Conservation (phyloP, 129 eudicot genomes). For the Daucus carota region DH1_v3.0 NC_030389.2:30033501-30034000, state of each 20-base stretch:
- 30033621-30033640: slow-evolving; percentile 32
- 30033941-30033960: slow-evolving; percentile 53
- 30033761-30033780: slow-evolving; percentile 68
- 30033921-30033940: slow-evolving; percentile 53
- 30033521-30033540: slow-evolving; percentile 32
- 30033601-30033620: slow-evolving; percentile 36
- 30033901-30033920: slow-evolving; percentile 60
- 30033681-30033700: slow-evolving; percentile 68
- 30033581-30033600: slow-evolving; percentile 28
- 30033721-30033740: slow-evolving; percentile 39
- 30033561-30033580: slow-evolving; percentile 9
- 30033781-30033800: slow-evolving; percentile 94
- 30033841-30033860: slow-evolving; percentile 6
- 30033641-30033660: slow-evolving; percentile 26
- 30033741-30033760: slow-evolving; percentile 38
- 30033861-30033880: background rate
- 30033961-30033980: slow-evolving; percentile 47
- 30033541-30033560: slow-evolving; percentile 61
- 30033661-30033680: slow-evolving; percentile 75
- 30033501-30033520: slow-evolving; percentile 26
- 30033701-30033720: slow-evolving; percentile 53
- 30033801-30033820: background rate
- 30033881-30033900: background rate
- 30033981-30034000: slow-evolving; percentile 44
- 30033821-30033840: background rate